These are phyloP conservation scores for Irineochytrium annulatum DNA, from an alignment of 192 early-diverging fungal genomes.

Conservation along the genomic window DNA sequence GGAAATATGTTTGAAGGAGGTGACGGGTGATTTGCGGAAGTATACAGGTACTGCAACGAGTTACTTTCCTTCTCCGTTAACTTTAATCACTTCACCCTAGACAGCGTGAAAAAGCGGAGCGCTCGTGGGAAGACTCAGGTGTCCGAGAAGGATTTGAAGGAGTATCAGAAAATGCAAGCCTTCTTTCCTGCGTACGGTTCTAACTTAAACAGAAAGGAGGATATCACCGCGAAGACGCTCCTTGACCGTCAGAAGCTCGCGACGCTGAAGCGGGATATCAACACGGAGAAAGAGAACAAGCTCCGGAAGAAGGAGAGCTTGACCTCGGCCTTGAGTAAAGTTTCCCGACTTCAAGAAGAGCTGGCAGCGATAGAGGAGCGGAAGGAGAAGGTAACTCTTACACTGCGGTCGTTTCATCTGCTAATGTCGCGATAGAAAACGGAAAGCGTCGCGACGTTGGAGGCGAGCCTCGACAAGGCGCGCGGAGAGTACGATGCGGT, in stretches of 20 bases:
- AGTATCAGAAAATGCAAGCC: conserved; percentile 49
- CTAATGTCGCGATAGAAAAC: conserved; percentile 17
- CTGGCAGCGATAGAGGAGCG: conserved; percentile 5
- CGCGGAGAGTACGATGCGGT: conserved; percentile 55
- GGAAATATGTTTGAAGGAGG: conserved; percentile 33
- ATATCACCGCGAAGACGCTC: conserved; percentile 61
- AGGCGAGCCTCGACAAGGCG: conserved; percentile 46
- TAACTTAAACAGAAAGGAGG: conserved; percentile 56
- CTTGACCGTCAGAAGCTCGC: conserved; percentile 67
- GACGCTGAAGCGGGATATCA: conserved; percentile 62
- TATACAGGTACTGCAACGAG: conserved; percentile 22
- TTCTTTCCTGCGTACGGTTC: neutral
- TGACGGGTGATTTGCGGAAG: conserved; percentile 23
- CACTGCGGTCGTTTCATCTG: neutral
- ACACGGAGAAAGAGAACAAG: conserved; percentile 58
- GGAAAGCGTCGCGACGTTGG: conserved; percentile 20
- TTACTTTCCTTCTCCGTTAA: neutral
- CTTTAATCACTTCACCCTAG: no score
- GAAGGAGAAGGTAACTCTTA: conserved; percentile 35
- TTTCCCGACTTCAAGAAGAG: conserved; percentile 10
- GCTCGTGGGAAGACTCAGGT: conserved; percentile 12
- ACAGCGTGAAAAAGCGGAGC: neutral
- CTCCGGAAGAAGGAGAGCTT: conserved; percentile 56
- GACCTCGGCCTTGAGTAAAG: conserved; percentile 17
- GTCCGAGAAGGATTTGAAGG: conserved; percentile 34